Base-by-base conservation (phyloP, 2,329 filamentous ascomycete genomes). In the Ophiognomonia clavigignenti-juglandacearum region DNA sequence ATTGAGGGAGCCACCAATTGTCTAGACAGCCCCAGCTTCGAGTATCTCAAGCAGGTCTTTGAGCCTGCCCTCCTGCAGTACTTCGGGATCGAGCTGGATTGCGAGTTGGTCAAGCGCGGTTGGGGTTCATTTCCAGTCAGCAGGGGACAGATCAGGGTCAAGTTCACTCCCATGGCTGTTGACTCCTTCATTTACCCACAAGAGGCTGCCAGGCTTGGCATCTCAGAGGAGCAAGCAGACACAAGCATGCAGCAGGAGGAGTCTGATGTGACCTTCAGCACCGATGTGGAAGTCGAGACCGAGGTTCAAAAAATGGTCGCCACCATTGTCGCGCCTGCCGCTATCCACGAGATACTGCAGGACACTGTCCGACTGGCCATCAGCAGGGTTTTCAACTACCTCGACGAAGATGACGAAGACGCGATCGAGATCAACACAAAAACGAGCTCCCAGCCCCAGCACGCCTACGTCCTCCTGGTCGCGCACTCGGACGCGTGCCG, bases 31-130 rank as follows among this genome's bases (percentile, higher is more conserved):
- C 67, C 71, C 1, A 78, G 73, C 16, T 82, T 70, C 50, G 80
- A 85, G 55, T 85, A 83, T 56, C 63, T 83, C 4, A 76, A 81
- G 54, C 80, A 83, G 55, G 74, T 84, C 1, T 67, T 84, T 2
- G 61, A 82, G 19, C 80, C 80, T 2, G 65, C 69, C 0, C 62
- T 84, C 1, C 65, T 77, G 56, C 63, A 68, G 4, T 66, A 67
- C 4, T 80, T 82, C 44, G 69, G 70, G 1, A 61, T 82, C 39
- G 47, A 51, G 1, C 66, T 80, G 6, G 67, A 74, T 47, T 59
- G 77, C 10, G 55, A 62, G 26, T 57, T 83, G 13, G 62, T 66
- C 29, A 54, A 44, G 19, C 70, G 78, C 4, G 73, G 76, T 13
- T 84, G 79, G 79, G 70, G 67, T 35, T 39, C 44, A 36, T 43